phyloP scores from a whole-genome alignment of 495 filamentous ascomycete species.

The Corynascus novoguineensis region DNA sequence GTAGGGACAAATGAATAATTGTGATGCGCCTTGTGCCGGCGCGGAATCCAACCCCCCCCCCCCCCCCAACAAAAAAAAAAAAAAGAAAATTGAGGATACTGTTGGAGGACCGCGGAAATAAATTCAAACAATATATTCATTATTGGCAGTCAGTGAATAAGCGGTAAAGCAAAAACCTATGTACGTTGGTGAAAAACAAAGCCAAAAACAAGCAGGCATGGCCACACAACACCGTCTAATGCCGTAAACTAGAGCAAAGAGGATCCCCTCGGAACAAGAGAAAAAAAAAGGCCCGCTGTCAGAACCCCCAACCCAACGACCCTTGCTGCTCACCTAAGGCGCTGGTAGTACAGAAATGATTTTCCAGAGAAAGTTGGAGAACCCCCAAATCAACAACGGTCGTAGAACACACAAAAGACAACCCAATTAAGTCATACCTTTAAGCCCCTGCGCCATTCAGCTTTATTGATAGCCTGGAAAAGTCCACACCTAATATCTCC shows the following conservation, averaged over 20 bases:
- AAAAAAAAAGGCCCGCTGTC: slow-evolving; percentile 3
- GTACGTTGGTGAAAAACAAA: neutral
- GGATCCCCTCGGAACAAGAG: no score
- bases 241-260: slow-evolving; percentile 1
- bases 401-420: neutral
- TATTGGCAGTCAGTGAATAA: neutral
- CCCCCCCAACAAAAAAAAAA: no score
- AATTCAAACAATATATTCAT: slow-evolving; percentile 7
- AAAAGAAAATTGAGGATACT: no score
- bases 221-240: slow-evolving; percentile 12
- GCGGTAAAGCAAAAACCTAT: neutral
- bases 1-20: no score
- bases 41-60: no score
- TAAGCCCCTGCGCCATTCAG: neutral
- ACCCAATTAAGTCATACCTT: slow-evolving; percentile 1
- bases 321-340: neutral
- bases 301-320: neutral
- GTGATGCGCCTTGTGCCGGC: no score
- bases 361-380: no score
- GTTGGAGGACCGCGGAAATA: no score
- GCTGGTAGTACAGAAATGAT: neutral
- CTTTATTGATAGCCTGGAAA: neutral
- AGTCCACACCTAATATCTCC: slow-evolving; percentile 11
- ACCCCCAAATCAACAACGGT: neutral
- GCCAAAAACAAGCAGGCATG: neutral